A percentile compares a stretch with the other conserved stretches of the same genome.
Evolutionary conservation across 2,329 filamentous ascomycete genomes (phyloP).

Genomic region (Colletotrichum sojae): DNA sequence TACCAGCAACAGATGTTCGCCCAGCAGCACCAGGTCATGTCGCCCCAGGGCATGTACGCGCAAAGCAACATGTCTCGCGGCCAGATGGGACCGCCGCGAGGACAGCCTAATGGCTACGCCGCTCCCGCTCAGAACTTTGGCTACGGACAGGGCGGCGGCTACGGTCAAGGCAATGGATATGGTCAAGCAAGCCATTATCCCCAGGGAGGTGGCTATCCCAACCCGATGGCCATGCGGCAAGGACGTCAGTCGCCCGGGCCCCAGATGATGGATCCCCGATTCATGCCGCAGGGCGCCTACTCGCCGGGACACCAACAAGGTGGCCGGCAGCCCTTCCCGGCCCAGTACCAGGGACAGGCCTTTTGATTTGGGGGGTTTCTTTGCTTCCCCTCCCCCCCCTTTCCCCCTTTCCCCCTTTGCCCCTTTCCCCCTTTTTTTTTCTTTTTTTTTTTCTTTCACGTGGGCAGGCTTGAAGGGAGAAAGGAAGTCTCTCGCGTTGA

Average conservation of each 20-base stretch:
- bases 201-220: conserved; percentile 30
- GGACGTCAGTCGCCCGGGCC: conserved; percentile 44
- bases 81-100: conserved; percentile 25
- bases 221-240: conserved; percentile 47
- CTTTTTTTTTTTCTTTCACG: too few relatives aligned
- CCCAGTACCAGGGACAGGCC: conserved; percentile 54
- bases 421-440: too few relatives aligned
- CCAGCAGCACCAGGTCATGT: conserved; percentile 35
- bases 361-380: conserved; percentile 23
- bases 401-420: too few relatives aligned
- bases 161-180: conserved; percentile 17
- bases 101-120: conserved; percentile 26
- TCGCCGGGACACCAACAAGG: conserved; percentile 36
- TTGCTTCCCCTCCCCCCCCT: too few relatives aligned
- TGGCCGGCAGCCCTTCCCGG: conserved; percentile 28
- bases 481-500: background rate
- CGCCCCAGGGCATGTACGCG: conserved; percentile 34
- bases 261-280: conserved; percentile 47
- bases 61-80: conserved; percentile 39
- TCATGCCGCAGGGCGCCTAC: conserved; percentile 44
- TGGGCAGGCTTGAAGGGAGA: background rate
- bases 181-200: conserved; percentile 19
- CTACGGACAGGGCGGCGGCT: conserved; percentile 20
- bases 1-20: conserved; percentile 48
- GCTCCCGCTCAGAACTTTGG: conserved; percentile 25